Evolutionary conservation across 192 early-diverging fungal species (phyloP).

Genomic region (Mycoemilia scoparia): DNA sequence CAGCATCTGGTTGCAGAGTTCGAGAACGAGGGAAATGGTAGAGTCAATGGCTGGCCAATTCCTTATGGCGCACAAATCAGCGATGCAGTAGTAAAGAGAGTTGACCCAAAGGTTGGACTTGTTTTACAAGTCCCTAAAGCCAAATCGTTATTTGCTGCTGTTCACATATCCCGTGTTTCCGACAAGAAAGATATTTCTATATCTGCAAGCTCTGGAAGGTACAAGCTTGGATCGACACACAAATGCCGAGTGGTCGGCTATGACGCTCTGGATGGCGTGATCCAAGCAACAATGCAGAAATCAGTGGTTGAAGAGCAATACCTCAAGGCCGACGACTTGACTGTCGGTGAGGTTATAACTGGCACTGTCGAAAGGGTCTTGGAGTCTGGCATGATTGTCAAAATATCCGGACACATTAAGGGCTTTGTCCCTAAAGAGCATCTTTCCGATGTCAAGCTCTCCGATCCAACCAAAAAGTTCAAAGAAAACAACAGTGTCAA

Average conservation of each 20-base stretch:
- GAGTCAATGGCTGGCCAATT: slow-evolving; percentile 29
- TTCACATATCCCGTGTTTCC: slow-evolving; percentile 42
- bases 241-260: slow-evolving; percentile 61
- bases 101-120: slow-evolving; percentile 43
- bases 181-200: slow-evolving; percentile 44
- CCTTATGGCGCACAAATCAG: slow-evolving; percentile 59
- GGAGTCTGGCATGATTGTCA: slow-evolving; percentile 37
- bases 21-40: slow-evolving; percentile 11
- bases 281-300: slow-evolving; percentile 53
- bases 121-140: slow-evolving; percentile 31
- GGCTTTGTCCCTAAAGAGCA: slow-evolving; percentile 57
- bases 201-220: slow-evolving; percentile 28
- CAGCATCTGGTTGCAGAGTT: slow-evolving; percentile 1
- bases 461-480: slow-evolving; percentile 48
- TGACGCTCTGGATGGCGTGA: slow-evolving; percentile 52
- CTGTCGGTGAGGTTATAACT: slow-evolving; percentile 9
- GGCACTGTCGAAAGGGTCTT: slow-evolving; percentile 30
- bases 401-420: slow-evolving; percentile 34
- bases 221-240: slow-evolving; percentile 48
- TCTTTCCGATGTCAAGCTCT: slow-evolving; percentile 53
- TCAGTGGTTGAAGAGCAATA: slow-evolving; percentile 49
- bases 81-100: slow-evolving; percentile 35
- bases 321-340: slow-evolving; percentile 46
- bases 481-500: slow-evolving; percentile 51
- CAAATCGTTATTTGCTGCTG: slow-evolving; percentile 6